phyloP scores from a whole-genome alignment of 2,329 filamentous ascomycete genomes.

The Zalaria obscura region DNA sequence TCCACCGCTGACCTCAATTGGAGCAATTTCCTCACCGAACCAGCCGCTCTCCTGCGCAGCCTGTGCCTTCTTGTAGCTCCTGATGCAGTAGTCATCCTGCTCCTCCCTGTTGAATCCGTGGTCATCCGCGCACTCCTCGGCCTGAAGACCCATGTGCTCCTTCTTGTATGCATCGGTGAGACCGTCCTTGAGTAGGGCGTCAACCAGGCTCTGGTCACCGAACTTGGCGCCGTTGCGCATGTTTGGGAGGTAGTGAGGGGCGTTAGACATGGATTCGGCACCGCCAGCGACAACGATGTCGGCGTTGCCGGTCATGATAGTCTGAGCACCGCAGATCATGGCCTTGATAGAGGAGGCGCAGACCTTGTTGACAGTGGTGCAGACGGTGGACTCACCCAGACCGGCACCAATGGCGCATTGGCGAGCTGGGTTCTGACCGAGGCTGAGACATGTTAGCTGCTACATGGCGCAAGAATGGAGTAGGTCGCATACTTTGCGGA shows the following conservation, averaged over 20 bases:
- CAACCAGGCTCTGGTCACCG: constrained; percentile 75
- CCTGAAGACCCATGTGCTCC: constrained; percentile 91
- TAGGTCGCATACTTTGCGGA: constrained; percentile 63
- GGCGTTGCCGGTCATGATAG: constrained; percentile 92
- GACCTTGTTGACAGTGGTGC: constrained; percentile 97
- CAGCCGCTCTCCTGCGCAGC: constrained; percentile 66
- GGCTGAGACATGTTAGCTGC: constrained; percentile 33
- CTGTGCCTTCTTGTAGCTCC: constrained; percentile 87
- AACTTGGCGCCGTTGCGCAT: constrained; percentile 85
- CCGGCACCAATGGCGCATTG: constrained; percentile 87
- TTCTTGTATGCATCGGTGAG: constrained; percentile 90
- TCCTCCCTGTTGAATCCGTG: constrained; percentile 68
- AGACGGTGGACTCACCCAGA: constrained; percentile 63
- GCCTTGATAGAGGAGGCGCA: constrained; percentile 93
- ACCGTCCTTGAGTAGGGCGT: constrained; percentile 88
- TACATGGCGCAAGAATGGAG: not conserved
- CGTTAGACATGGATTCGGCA: constrained; percentile 97
- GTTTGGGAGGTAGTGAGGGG: constrained; percentile 85
- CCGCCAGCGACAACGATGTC: constrained; percentile 87
- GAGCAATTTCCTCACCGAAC: constrained; percentile 77
- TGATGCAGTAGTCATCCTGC: constrained; percentile 93
- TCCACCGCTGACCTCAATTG: constrained; percentile 74
- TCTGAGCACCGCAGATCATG: constrained; percentile 86
- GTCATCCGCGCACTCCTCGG: constrained; percentile 80
- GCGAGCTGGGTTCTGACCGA: constrained; percentile 90